These are phyloP conservation scores for Penicillium palitans DNA, from an alignment of 2,329 filamentous ascomycete species.

Conservation along the genomic window DNA sequence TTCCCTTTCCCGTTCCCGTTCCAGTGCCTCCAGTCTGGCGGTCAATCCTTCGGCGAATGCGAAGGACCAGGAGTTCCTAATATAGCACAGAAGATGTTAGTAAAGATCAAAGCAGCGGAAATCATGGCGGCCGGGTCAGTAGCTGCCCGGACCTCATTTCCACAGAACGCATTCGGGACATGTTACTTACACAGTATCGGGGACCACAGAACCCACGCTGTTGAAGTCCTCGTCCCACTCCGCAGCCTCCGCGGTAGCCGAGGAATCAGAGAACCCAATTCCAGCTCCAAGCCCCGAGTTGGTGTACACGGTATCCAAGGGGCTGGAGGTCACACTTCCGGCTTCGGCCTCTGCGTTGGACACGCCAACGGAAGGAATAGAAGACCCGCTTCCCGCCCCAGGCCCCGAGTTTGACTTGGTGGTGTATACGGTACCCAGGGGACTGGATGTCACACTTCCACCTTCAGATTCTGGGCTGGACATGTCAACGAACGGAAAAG, in stretches of 20 bases:
- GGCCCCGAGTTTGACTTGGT: too few species aligned
- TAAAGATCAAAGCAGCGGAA: neutral
- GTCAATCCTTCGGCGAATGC: neutral
- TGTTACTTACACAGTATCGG: neutral
- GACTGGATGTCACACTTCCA: too few species aligned
- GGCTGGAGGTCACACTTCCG: neutral
- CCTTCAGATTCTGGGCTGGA: too few species aligned
- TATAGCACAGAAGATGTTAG: neutral
- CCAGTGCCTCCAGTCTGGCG: neutral
- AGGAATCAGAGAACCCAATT: too few species aligned
- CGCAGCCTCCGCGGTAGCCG: neutral
- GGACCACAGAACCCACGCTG: neutral
- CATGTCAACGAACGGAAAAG: too few species aligned
- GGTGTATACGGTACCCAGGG: too few species aligned
- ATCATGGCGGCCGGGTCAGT: neutral
- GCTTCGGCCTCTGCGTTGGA: neutral
- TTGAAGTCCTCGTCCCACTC: neutral
- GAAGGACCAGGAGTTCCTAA: neutral
- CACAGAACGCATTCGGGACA: neutral
- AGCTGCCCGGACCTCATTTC: neutral
- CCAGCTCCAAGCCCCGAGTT: neutral
- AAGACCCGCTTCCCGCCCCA: too few species aligned
- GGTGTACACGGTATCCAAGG: too few species aligned
- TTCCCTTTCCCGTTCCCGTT: neutral
- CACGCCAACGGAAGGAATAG: too few species aligned